Conservation (phyloP, 108 stramenopile genomes). For the Skeletonema tropicum region DNA sequence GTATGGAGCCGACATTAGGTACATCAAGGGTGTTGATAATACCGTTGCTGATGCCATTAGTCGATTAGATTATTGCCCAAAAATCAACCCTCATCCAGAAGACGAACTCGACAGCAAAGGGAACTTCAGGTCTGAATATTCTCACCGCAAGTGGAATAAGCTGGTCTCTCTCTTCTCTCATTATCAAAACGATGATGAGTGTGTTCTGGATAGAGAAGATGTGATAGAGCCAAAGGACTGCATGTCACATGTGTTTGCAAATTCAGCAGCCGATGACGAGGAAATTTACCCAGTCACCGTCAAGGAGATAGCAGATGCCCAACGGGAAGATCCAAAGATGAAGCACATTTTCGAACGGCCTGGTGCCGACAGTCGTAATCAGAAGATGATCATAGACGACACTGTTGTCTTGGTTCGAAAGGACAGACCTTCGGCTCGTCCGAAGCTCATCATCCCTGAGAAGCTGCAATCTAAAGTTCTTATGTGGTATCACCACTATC, state of each 20-base stretch:
- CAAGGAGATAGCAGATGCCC: slow-evolving; percentile 9
- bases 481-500: slow-evolving; percentile 32
- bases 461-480: slow-evolving; percentile 10
- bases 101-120: background rate
- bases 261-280: background rate
- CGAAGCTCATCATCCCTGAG: slow-evolving; percentile 8
- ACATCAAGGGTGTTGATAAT: slow-evolving; percentile 31
- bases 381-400: background rate
- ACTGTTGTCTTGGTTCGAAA: slow-evolving; percentile 5
- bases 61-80: slow-evolving; percentile 4
- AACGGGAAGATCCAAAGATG: background rate
- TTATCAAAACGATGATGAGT: background rate
- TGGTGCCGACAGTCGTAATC: background rate
- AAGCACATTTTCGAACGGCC: background rate
- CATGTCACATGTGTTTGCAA: background rate
- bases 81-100: background rate
- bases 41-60: slow-evolving; percentile 27
- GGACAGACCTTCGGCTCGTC: no score
- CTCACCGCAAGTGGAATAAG: background rate
- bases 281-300: slow-evolving; percentile 13
- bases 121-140: no score
- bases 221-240: background rate
- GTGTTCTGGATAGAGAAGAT: background rate
- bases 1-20: slow-evolving; percentile 9
- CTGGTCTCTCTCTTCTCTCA: background rate